Conservation (phyloP, 1,284 basidiomycete genomes). For the Cutaneotrichosporon spelunceum region DNA sequence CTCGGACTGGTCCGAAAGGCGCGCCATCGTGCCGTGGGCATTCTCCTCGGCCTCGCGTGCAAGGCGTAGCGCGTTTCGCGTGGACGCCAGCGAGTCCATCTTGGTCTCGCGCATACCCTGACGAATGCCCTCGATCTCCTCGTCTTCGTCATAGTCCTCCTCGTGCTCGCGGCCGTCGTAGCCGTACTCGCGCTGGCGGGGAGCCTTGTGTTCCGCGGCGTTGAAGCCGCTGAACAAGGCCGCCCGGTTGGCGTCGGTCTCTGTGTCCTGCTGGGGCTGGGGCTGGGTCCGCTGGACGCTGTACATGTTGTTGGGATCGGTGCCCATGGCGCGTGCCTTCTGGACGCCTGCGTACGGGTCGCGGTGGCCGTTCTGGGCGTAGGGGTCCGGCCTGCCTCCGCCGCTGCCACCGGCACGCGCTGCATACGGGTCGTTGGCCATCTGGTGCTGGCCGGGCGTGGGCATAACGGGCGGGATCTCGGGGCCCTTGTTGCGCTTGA, state of each 20-base stretch:
- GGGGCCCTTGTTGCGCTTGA: slow-evolving; percentile 62
- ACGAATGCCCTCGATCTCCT: slow-evolving; percentile 96
- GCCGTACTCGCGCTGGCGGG: slow-evolving; percentile 51
- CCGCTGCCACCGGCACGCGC: neutral
- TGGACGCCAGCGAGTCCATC: slow-evolving; percentile 86
- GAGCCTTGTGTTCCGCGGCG: slow-evolving; percentile 4
- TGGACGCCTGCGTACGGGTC: slow-evolving; percentile 16
- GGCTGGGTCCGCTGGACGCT: neutral
- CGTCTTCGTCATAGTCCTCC: slow-evolving; percentile 75
- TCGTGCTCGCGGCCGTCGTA: slow-evolving; percentile 49
- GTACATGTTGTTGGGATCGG: slow-evolving; percentile 37
- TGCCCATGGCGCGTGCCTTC: slow-evolving; percentile 58
- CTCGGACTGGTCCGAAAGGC: slow-evolving; percentile 86
- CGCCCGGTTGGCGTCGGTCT: slow-evolving; percentile 61
- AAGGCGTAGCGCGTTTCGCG: slow-evolving; percentile 83
- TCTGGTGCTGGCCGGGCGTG: slow-evolving; percentile 2
- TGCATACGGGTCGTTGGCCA: slow-evolving; percentile 7
- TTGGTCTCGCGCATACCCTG: slow-evolving; percentile 85
- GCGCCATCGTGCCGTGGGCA: slow-evolving; percentile 76
- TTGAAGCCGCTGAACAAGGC: slow-evolving; percentile 53
- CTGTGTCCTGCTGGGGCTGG: neutral
- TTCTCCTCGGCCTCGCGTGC: slow-evolving; percentile 96
- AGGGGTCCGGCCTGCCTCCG: slow-evolving; percentile 26
- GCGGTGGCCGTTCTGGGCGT: slow-evolving; percentile 21
- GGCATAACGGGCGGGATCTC: slow-evolving; percentile 62